Percentiles rank a stretch among this genome's conserved stretches.
phyloP scores from a whole-genome alignment of 495 filamentous ascomycete species.

The Trichoderma orchidacearum region DNA sequence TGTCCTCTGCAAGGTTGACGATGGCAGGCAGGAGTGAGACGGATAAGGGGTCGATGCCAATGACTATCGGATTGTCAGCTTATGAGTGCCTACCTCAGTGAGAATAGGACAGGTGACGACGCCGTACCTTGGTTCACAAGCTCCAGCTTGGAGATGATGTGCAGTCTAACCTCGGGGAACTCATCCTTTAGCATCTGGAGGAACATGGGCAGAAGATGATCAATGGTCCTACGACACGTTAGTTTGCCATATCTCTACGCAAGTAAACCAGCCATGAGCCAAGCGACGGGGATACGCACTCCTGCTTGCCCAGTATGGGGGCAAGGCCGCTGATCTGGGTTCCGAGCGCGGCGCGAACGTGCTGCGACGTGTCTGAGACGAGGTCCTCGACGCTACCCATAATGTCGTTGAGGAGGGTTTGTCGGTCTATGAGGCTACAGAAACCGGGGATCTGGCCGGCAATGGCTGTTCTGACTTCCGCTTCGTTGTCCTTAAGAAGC shows the following conservation, averaged over 20 bases:
- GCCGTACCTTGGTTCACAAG: conserved; percentile 82
- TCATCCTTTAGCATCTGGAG: conserved; percentile 99
- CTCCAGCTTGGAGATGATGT: conserved; percentile 98
- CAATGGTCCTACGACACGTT: conserved; percentile 55
- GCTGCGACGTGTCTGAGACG: conserved; percentile 89
- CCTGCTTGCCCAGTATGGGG: conserved; percentile 93
- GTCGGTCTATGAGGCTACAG: conserved; percentile 73
- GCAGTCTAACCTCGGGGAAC: conserved; percentile 91
- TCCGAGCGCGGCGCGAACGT: conserved; percentile 87
- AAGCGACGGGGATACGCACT: conserved; percentile 53
- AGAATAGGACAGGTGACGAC: background rate
- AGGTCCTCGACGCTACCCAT: conserved; percentile 95
- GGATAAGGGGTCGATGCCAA: conserved; percentile 92
- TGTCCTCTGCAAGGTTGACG: conserved; percentile 93
- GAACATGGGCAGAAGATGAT: conserved; percentile 97
- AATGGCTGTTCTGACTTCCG: conserved; percentile 93
- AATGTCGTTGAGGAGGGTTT: conserved; percentile 85
- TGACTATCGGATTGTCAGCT: conserved; percentile 41
- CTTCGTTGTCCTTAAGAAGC: conserved; percentile 91
- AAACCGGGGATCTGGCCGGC: conserved; percentile 97
- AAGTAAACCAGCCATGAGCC: background rate
- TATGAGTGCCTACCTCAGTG: conserved; percentile 5
- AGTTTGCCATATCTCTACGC: conserved; percentile 7
- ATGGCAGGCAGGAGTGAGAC: conserved; percentile 97
- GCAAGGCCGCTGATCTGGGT: conserved; percentile 96